Base-by-base conservation (phyloP, 2,329 filamentous ascomycete genomes). In the Xylariaceae sp. region DNA sequence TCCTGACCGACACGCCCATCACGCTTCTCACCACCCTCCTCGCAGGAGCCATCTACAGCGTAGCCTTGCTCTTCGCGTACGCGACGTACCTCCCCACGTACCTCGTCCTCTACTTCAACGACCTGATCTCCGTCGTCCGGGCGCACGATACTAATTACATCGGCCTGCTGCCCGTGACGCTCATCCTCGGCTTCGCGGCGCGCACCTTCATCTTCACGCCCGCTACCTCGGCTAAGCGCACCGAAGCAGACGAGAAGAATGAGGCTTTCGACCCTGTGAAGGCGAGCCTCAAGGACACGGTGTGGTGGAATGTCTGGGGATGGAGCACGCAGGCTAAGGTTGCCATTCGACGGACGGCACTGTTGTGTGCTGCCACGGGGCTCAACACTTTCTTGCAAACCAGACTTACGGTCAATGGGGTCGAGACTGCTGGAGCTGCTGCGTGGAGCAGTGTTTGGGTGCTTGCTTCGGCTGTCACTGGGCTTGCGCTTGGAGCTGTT, bases 181-280 rank as follows among this genome's bases (percentile, higher is more conserved):
- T 79, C 3, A 60, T 75, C 2, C 75, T 88, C 15, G 91, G 90
- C 2, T 74, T 82, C 53, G 87, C 89, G 1, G 83, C 86, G 5
- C 83, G 83, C 53, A 78, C 80, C 41, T 92, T 95, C 66, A 81
- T 96, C 58, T 95, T 96, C 66, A 80, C 82, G 36, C 83, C 86
- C 2, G 78, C 82, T 18, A 78, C 81, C 15, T 77, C 74, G 12
- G 75, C 78, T 0, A 77, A 75, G 22, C 71, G 70, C 22, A 75
- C 71, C 14, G 63, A 66, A 39, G 71, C 74, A 54, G 75, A 83
- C 53, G 75, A 75, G 46, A 70, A 75, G 57, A 68, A 73, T 18
- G 66, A 67, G 31, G 65, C 72, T 63, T 89, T 90, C 62, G 75
- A 90, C 58, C 81, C 86, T 0, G 78, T 74, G 22, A 78, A 74